Base-by-base conservation (phyloP, 495 filamentous ascomycete species). In the Neurospora sp. region DNA sequence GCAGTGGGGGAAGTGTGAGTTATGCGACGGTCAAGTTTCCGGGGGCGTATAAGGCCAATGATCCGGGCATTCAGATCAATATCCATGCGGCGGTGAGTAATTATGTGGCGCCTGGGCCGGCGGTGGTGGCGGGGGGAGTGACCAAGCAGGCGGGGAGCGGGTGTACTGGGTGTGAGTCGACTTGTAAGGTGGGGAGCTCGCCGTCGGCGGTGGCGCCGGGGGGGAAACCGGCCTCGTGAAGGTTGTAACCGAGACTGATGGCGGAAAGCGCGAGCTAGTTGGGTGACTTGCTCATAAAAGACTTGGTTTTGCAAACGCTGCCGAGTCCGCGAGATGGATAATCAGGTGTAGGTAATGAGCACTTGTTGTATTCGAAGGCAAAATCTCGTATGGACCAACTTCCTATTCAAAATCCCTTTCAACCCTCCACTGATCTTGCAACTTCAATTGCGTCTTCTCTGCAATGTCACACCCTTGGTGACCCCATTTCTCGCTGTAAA, bases 401-500 rank as follows among this genome's bases (percentile, higher is more conserved):
- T 3, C 22, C 31, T 31, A 61, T 61, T 61, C 2, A 5, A 61
- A 85, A 71, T 88, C 86, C 73, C 83, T 80, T 71, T 82, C 71
- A 4, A 86, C 82, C 72, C 42, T 77, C 87, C 87, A 89, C 69
- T 85, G 85, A 77, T 89, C 87, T 8, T 80, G 81, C 42, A 83
- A 78, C 59, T 72, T 79, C 70, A 86, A 68, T 1, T 82, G 83
- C 1, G 80, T 80, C 18, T 73, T 78, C 3, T 75, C 76, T 7
- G 80, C 73, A 70, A 89, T 75, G 71, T 88, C 81, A 73, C 88
- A 90, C 39, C 84, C 81, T 5, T 81, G 76, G 69, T 88, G 84
- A 20, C 88, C 88, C 88, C 88, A 90, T 74, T 90, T 90, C 70
- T 84, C 81, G 3, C 80, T 81, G 71, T 82, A 89, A 0, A 90